Base-by-base conservation (phyloP, 2,329 filamentous ascomycete species). In the Aspergillus ochraceus region DNA sequence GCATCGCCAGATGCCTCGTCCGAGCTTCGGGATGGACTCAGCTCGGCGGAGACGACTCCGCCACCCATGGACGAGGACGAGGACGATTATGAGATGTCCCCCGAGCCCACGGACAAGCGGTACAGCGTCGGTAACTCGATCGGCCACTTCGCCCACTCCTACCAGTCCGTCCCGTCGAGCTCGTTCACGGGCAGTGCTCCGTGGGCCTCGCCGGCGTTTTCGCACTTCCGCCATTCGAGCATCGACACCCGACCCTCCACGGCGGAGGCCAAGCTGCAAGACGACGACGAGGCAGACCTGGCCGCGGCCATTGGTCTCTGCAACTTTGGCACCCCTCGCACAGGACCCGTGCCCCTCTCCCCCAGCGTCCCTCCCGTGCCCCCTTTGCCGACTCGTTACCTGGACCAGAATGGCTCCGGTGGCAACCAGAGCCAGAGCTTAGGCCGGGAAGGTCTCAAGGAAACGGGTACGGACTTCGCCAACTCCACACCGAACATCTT, bases 41-140 rank as follows among this genome's bases (percentile, higher is more conserved):
- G 92, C 80, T 98, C 94, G 55, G 88, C 90, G 45, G 92, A 97
- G 74, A 98, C 93, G 52, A 97, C 94, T 17, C 95, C 95, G 50
- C 93, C 94, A 55, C 94, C 94, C 20, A 86, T 89, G 68, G 80
- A 83, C 63, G 90, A 94, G 56, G 71, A 74, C 30, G 68, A 74
- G 36, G 72, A 74, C 26, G 72, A 74, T 58, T 70, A 73, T 52
- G 71, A 74, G 53, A 74, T 75, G 72, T 73, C 70, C 1, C 83
- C 88, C 64, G 79, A 80, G 64, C 79, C 84, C 32, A 72, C 69
- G 64, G 70, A 77, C 51, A 89, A 89, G 76, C 82, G 86, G 56
- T 84, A 85, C 68, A 87, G 85, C 71, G 64, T 72, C 50, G 69
- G 68, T 67, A 73, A 72, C 52, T 53, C 72, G 63, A 78, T 76